phyloP scores from a whole-genome alignment of 164 flowering plant species.

The Sedum album region DNA sequence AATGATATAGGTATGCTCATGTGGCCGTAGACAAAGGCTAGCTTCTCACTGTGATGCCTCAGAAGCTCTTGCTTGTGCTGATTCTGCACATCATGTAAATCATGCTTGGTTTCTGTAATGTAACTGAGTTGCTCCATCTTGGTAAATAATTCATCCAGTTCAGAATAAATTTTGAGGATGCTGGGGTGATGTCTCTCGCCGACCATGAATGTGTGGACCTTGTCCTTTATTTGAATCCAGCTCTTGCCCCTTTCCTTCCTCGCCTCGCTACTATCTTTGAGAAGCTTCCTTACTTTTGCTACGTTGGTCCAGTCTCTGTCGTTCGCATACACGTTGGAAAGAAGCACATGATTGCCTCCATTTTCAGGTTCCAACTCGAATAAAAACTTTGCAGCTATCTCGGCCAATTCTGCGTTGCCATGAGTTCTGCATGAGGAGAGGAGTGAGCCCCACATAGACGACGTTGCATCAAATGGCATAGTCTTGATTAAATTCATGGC shows the following conservation, averaged over 20 bases:
- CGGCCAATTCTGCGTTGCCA: constrained; percentile 56
- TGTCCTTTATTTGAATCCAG: constrained; percentile 68
- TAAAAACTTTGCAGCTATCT: constrained; percentile 54
- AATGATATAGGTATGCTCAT: constrained; percentile 40
- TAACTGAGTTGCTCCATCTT: constrained; percentile 53
- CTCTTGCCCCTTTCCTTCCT: constrained; percentile 70
- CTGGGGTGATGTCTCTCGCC: constrained; percentile 56
- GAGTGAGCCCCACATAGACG: constrained; percentile 86
- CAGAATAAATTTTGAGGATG: constrained; percentile 40
- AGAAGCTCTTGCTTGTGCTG: constrained; percentile 45
- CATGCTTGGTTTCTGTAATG: constrained; percentile 37
- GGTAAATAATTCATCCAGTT: constrained; percentile 44
- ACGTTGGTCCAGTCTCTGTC: constrained; percentile 60
- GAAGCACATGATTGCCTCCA: constrained; percentile 71
- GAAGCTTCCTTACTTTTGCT: constrained; percentile 44
- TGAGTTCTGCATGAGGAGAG: constrained; percentile 59
- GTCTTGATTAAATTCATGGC: constrained; percentile 43
- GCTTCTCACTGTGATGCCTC: constrained; percentile 78
- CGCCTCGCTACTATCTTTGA: constrained; percentile 51
- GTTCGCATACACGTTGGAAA: constrained; percentile 69
- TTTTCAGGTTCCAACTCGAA: constrained; percentile 66
- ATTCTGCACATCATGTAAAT: constrained; percentile 55
- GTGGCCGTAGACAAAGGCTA: constrained; percentile 61
- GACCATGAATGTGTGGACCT: constrained; percentile 62
- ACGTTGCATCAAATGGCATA: constrained; percentile 63